A percentile compares a stretch with the other conserved stretches of the same genome.
Evolutionary conservation across 352 stramenopile species (phyloP).

Genomic region (Peronospora destructor): DNA sequence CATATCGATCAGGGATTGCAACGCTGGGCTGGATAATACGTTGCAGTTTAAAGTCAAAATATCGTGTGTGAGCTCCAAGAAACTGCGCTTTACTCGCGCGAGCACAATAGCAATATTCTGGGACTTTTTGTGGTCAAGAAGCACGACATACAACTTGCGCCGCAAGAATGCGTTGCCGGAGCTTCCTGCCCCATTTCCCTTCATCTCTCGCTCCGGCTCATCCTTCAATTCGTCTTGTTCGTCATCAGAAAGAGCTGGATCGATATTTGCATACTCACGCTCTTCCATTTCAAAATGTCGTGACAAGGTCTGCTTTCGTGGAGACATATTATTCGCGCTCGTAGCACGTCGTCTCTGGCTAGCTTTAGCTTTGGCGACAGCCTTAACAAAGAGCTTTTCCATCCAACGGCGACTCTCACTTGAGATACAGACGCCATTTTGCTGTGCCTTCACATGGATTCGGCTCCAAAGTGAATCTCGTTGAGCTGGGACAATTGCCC

Average conservation of each 20-base stretch:
- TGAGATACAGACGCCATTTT: constrained; percentile 41
- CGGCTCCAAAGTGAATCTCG: constrained; percentile 50
- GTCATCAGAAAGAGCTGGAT: constrained; percentile 12
- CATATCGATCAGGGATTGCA: constrained; percentile 77
- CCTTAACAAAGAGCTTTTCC: constrained; percentile 71
- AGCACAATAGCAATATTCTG: constrained; percentile 81
- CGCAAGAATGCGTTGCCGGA: constrained; percentile 22
- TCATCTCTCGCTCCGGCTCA: constrained; percentile 13
- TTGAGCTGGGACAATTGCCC: constrained; percentile 20
- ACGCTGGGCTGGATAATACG: constrained; percentile 54
- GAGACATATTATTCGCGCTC: constrained; percentile 6
- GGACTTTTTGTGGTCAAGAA: constrained; percentile 81
- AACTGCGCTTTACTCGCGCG: constrained; percentile 59
- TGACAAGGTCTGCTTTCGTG: constrained; percentile 3
- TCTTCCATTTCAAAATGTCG: constrained; percentile 14
- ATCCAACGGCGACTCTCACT: constrained; percentile 54
- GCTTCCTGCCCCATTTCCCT: background rate
- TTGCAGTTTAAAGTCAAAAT: constrained; percentile 59
- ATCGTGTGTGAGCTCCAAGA: constrained; percentile 50
- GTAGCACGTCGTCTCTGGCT: constrained; percentile 14
- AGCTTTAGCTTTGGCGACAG: constrained; percentile 25
- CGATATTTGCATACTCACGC: constrained; percentile 10
- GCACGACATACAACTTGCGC: constrained; percentile 49
- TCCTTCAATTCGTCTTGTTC: constrained; percentile 19
- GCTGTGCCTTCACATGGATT: constrained; percentile 23